Conservation (phyloP, 2,329 filamentous ascomycete species). For the Claviceps humidiphila region DNA sequence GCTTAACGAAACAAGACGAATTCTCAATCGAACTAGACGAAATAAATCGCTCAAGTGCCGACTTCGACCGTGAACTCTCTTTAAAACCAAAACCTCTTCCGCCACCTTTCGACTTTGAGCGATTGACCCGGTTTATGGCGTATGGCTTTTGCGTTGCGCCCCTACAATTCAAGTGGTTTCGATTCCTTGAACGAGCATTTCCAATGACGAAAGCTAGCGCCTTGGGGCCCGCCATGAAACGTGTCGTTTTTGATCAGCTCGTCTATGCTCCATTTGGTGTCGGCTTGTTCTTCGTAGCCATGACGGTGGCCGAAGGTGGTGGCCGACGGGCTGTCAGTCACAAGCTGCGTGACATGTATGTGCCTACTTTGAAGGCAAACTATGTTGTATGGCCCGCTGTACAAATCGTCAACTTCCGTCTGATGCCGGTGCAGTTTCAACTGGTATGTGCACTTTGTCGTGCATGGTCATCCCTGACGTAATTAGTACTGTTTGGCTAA, state of each 20-base stretch:
- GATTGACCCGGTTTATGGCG: constrained; percentile 87
- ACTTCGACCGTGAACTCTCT: constrained; percentile 51
- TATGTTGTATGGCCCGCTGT: constrained; percentile 91
- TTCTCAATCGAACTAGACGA: constrained; percentile 82
- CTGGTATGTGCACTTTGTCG: constrained; percentile 50
- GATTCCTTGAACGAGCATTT: constrained; percentile 68
- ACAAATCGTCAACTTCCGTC: constrained; percentile 89
- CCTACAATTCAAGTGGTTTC: constrained; percentile 91
- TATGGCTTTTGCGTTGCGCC: constrained; percentile 97
- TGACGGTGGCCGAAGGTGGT: constrained; percentile 91
- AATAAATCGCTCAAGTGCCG: constrained; percentile 66
- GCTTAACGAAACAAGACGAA: constrained; percentile 50
- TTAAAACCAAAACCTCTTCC: constrained; percentile 49
- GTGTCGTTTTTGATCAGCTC: constrained; percentile 84
- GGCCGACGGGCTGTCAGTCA: constrained; percentile 62
- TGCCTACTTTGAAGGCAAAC: constrained; percentile 91
- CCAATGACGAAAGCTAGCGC: constrained; percentile 68
- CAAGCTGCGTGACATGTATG: constrained; percentile 88
- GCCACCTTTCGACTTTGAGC: constrained; percentile 88
- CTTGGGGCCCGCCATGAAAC: constrained; percentile 69
- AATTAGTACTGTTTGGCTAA: not conserved
- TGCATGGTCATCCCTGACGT: constrained; percentile 10
- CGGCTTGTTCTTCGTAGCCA: constrained; percentile 81
- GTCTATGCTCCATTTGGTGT: constrained; percentile 86
- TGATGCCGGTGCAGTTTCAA: constrained; percentile 93